Conservation (phyloP, 176 grass and related monocot genomes). For the Echinochloa phyllopogon region DNA sequence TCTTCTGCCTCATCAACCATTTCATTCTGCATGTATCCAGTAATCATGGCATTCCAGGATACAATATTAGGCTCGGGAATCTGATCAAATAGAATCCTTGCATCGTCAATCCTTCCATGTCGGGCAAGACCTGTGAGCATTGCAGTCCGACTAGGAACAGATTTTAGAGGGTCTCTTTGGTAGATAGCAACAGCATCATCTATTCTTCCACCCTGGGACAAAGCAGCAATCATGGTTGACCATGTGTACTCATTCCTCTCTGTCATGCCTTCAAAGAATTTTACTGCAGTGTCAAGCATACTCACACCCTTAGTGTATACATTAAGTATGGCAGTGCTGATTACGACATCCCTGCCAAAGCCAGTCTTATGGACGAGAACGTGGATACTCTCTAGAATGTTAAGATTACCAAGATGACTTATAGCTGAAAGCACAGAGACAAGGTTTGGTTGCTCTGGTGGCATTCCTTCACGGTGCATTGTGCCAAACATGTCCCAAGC, state of each 20-base stretch:
- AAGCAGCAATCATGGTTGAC: slow-evolving; percentile 67
- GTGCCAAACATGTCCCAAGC: slow-evolving; percentile 56
- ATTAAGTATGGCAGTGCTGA: slow-evolving; percentile 62
- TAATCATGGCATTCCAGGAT: slow-evolving; percentile 80
- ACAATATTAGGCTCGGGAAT: slow-evolving; percentile 63
- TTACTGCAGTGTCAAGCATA: slow-evolving; percentile 49
- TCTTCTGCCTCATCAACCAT: slow-evolving; percentile 70
- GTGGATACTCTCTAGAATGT: slow-evolving; percentile 53
- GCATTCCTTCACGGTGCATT: slow-evolving; percentile 57
- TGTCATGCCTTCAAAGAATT: slow-evolving; percentile 64
- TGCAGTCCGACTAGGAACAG: slow-evolving; percentile 57
- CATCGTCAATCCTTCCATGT: slow-evolving; percentile 58
- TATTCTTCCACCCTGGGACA: slow-evolving; percentile 53
- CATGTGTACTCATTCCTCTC: slow-evolving; percentile 74
- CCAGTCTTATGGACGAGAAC: slow-evolving; percentile 55
- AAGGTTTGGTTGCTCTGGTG: slow-evolving; percentile 61
- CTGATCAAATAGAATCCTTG: slow-evolving; percentile 69
- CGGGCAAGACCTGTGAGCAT: slow-evolving; percentile 70
- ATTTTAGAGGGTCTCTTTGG: slow-evolving; percentile 61
- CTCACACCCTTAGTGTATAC: slow-evolving; percentile 53
- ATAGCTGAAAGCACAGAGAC: slow-evolving; percentile 51
- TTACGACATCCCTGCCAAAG: slow-evolving; percentile 64
- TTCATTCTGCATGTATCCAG: slow-evolving; percentile 66
- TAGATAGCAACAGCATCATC: slow-evolving; percentile 58
- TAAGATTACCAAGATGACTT: slow-evolving; percentile 34